phyloP scores from a whole-genome alignment of 2,329 filamentous ascomycete genomes.

The Botryotinia globosa region DNA sequence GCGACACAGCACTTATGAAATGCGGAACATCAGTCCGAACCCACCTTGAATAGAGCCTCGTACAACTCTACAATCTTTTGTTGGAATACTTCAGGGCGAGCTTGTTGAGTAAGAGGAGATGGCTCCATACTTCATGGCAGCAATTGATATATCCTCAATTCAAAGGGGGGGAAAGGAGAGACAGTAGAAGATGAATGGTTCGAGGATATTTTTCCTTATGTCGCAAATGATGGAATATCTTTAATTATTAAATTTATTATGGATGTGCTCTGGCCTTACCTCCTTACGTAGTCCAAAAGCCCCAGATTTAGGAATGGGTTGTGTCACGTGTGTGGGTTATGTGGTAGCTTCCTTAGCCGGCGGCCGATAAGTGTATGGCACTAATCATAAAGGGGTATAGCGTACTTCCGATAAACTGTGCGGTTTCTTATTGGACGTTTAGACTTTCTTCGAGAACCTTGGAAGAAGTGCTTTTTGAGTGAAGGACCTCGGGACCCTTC shows the following conservation, averaged over 20 bases:
- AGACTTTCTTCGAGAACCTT: neutral
- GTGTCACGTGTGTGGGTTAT: too few species aligned
- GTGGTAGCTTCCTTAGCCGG: neutral
- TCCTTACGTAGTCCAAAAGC: conserved; percentile 5
- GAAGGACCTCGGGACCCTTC: neutral
- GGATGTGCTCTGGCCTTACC: conserved; percentile 5
- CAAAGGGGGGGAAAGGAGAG: neutral
- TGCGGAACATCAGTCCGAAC: conserved; percentile 20
- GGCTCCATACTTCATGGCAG: conserved; percentile 64
- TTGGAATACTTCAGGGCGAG: conserved; percentile 84
- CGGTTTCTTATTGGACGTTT: neutral
- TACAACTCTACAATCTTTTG: conserved; percentile 93
- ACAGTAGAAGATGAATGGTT: neutral
- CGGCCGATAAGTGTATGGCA: neutral
- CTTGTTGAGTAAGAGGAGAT: conserved; percentile 91
- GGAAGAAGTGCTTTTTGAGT: neutral
- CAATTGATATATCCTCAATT: conserved; percentile 16
- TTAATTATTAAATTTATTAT: conserved; percentile 8
- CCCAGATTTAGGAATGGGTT: neutral
- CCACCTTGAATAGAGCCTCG: conserved; percentile 73
- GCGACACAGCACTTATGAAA: conserved; percentile 8
- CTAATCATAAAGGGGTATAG: conserved; percentile 1
- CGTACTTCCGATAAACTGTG: neutral
- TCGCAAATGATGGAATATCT: conserved; percentile 5
- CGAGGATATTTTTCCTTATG: neutral